Evolutionary conservation across 2,329 filamentous ascomycete species (phyloP).

Genomic region (Aspergillus melleus): DNA sequence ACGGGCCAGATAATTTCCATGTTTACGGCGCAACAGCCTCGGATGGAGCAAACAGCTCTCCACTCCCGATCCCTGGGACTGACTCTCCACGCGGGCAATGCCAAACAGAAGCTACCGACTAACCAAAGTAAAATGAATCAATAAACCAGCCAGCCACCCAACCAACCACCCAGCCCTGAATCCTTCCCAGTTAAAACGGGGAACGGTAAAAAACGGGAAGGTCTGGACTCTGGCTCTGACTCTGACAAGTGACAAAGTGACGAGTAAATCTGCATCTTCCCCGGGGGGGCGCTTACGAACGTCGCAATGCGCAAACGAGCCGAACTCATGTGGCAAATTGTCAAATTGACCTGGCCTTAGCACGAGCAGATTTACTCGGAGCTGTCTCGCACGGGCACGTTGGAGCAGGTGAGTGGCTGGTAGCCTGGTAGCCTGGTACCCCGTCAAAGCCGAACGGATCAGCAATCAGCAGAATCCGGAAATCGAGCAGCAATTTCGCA

Average conservation of each 20-base stretch:
- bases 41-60: conserved; percentile 10
- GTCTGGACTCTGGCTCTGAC: not conserved
- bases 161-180: not conserved
- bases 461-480: conserved; percentile 1
- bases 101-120: not conserved
- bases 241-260: no score
- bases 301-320: not conserved
- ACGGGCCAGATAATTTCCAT: not conserved
- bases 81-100: not conserved
- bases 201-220: not conserved
- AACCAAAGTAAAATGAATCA: not conserved
- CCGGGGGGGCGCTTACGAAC: no score
- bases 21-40: conserved; percentile 16
- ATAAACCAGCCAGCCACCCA: not conserved
- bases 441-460: not conserved
- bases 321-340: not conserved
- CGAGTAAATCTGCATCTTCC: not conserved
- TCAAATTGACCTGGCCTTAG: not conserved
- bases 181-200: not conserved
- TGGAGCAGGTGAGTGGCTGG: not conserved
- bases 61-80: conserved; percentile 15
- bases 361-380: not conserved
- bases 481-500: not conserved
- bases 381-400: not conserved
- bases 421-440: not conserved